A percentile compares a stretch with the other conserved stretches of the same genome.
Conservation (phyloP, 2,329 filamentous ascomycete genomes). For the Pseudocercospora cruenta region DNA sequence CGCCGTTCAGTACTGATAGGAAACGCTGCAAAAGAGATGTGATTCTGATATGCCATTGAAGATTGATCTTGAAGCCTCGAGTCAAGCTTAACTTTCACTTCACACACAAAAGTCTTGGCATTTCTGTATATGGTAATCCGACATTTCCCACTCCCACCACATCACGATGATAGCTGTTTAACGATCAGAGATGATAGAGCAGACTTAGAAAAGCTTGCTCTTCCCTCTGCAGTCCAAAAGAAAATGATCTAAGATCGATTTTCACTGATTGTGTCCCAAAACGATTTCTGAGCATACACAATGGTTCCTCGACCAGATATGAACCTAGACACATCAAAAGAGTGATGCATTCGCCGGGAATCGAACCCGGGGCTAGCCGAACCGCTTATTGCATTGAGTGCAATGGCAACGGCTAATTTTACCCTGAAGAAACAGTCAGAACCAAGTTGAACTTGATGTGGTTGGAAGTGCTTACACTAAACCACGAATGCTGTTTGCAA, state of each 20-base stretch:
- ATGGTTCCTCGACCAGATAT: neutral
- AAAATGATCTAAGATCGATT: neutral
- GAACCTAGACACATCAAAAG: neutral
- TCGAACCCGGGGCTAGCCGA: constrained; percentile 8
- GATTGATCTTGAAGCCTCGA: no score
- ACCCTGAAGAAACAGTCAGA: no score
- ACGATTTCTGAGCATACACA: neutral
- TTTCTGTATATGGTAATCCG: no score
- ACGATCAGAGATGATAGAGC: no score
- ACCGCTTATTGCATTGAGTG: neutral
- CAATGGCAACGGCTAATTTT: neutral
- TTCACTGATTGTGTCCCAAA: neutral
- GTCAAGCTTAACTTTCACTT: no score
- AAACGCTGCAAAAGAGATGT: neutral
- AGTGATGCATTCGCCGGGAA: constrained; percentile 4
- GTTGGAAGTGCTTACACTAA: neutral
- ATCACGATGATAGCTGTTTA: no score
- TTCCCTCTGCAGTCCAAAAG: neutral
- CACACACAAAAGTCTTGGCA: neutral
- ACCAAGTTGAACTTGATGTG: no score
- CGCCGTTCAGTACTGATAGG: no score
- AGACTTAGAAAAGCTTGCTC: no score
- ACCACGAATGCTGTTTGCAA: neutral
- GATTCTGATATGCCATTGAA: no score
- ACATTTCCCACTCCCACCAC: no score